Conservation (phyloP, 1,284 basidiomycete species). For the Marasmius tenuissimus region DNA sequence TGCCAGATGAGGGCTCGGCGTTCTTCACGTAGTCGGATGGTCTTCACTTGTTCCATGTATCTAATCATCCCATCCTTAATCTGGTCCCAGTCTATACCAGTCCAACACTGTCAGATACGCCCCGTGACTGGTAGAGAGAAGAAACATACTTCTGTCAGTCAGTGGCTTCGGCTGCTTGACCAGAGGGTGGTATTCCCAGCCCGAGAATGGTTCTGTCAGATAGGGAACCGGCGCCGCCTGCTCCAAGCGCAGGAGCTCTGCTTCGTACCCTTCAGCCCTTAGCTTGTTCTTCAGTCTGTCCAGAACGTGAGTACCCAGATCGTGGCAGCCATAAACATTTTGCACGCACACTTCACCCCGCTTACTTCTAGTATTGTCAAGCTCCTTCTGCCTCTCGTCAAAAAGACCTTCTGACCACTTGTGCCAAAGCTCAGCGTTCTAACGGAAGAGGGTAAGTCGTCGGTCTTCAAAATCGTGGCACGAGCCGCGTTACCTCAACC, state of each 20-base stretch:
- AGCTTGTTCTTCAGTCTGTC: constrained; percentile 7
- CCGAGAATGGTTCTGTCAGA: background rate
- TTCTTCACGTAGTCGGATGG: constrained; percentile 20
- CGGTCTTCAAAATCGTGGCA: background rate
- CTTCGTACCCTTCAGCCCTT: constrained; percentile 7
- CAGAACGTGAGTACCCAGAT: background rate
- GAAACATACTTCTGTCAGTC: constrained; percentile 1
- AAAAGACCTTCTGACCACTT: background rate
- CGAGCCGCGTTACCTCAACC: background rate
- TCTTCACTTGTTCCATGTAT: constrained; percentile 15
- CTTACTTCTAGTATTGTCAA: constrained; percentile 1
- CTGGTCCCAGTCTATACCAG: constrained; percentile 4
- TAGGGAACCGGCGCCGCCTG: background rate
- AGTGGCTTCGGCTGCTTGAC: constrained; percentile 7
- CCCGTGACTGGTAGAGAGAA: background rate
- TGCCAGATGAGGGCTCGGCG: constrained; percentile 18
- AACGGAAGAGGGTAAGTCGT: background rate
- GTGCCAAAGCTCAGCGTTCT: constrained; percentile 5
- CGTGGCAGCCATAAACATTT: background rate
- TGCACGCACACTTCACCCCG: constrained; percentile 2
- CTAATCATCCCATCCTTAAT: background rate
- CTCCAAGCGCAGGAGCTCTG: background rate
- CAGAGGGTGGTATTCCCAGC: constrained; percentile 3
- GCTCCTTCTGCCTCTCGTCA: background rate
- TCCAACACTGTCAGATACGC: background rate